Evolutionary conservation across 768 basidiomycete genomes (phyloP), one percentile per base, ranked within the genome.

Genomic region (Boletus rex-veris): DNA sequence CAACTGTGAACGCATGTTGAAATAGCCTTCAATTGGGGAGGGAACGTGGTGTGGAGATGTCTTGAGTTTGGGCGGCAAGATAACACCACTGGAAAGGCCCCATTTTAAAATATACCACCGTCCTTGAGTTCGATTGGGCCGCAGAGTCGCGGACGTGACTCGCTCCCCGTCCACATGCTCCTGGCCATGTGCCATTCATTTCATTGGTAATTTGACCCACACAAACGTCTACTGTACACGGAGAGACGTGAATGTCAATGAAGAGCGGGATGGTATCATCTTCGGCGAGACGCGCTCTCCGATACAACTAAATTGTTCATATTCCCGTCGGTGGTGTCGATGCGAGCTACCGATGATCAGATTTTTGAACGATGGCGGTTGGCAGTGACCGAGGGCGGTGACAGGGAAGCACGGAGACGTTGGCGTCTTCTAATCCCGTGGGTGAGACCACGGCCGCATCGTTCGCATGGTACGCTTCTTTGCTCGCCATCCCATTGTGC

Each of bases 31-130:
- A 47, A 57, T 24, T 24, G 21, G 64, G 60, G 65, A 64, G 55
- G 62, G 59, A 70, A 68, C 66, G 67, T 68, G 69, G 57, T 58
- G 61, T 68, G 63, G 61, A 68, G 61, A 58, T 52, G 12, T 36
- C 14, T 37, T 30, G 51, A 39, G 26, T 50, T 14, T 46, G 28
- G 53, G 59, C 52, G 55, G 58, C 42, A 54, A 61, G 58, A 60
- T 66, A 64, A 64, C 60, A 50, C 35, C 43, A 39, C 36, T 50
- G 52, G 53, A 43, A 62, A 28, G 51, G 52, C 11, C 54, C 28
- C 59, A 53, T 58, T 67, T 67, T 50, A 40, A 65, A 67, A 64
- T 64, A 46, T 30, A 26, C 14, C 14, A 16, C 52, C 40, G 18
- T 18, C 6, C 5, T 15, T 36, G 35, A 36, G 37, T 11, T 33